A percentile compares a stretch with the other conserved stretches of the same genome.
These are phyloP conservation scores for Coemansia guatemalensis DNA, from an alignment of 192 early-diverging fungal genomes.

Conservation along the genomic window DNA sequence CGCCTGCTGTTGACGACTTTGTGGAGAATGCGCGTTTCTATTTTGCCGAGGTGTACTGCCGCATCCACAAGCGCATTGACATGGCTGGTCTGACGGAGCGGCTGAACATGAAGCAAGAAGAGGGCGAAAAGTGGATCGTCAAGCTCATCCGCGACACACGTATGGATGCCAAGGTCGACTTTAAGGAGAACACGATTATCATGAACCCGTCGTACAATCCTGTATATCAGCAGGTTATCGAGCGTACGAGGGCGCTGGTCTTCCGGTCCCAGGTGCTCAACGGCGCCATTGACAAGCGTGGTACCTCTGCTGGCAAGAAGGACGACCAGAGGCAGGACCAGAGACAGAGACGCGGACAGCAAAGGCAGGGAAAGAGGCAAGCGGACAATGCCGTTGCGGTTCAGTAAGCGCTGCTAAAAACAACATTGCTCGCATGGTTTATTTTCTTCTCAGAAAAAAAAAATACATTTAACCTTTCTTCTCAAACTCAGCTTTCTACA, in stretches of 20 bases:
- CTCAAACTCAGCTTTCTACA: neutral
- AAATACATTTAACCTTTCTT: neutral
- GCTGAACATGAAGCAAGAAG: slow-evolving; percentile 82
- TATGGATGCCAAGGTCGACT: slow-evolving; percentile 97
- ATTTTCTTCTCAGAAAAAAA: neutral
- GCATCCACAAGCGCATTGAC: slow-evolving; percentile 96
- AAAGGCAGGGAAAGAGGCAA: slow-evolving; percentile 26
- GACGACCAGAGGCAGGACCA: slow-evolving; percentile 31
- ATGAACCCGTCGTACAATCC: slow-evolving; percentile 88
- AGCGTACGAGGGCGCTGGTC: slow-evolving; percentile 86
- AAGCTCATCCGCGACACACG: slow-evolving; percentile 94
- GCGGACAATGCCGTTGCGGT: slow-evolving; percentile 28
- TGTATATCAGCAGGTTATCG: slow-evolving; percentile 94
- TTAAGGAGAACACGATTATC: slow-evolving; percentile 89
- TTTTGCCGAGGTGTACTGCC: slow-evolving; percentile 96
- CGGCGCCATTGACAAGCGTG: slow-evolving; percentile 87
- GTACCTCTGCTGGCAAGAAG: slow-evolving; percentile 37
- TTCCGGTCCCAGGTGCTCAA: slow-evolving; percentile 90
- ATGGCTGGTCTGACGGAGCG: slow-evolving; percentile 80
- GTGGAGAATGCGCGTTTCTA: slow-evolving; percentile 92
- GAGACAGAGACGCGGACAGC: slow-evolving; percentile 28
- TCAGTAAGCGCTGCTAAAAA: slow-evolving; percentile 4
- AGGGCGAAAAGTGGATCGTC: slow-evolving; percentile 97
- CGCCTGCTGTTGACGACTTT: slow-evolving; percentile 85
- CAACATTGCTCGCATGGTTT: neutral